A percentile compares a stretch with the other conserved stretches of the same genome.
phyloP scores from a whole-genome alignment of 2,329 filamentous ascomycete genomes.

The Neoarthrinium moseri region DNA sequence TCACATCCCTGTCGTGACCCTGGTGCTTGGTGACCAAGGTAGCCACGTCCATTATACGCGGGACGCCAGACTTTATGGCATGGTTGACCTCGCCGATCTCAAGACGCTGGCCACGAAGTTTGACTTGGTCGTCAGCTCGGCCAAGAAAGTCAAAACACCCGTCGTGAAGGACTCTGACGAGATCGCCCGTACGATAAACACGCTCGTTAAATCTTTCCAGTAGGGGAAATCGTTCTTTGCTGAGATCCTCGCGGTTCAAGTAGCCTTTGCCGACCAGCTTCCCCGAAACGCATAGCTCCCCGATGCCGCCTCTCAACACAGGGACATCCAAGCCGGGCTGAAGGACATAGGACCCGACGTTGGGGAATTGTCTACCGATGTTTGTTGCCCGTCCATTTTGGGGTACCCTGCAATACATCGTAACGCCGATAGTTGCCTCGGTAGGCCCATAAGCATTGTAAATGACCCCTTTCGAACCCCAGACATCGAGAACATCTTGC shows the following conservation, averaged over 20 bases:
- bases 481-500: slow-evolving; percentile 83
- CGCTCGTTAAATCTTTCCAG: slow-evolving; percentile 56
- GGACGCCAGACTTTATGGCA: slow-evolving; percentile 63
- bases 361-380: slow-evolving; percentile 83
- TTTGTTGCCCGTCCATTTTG: slow-evolving; percentile 78
- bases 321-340: slow-evolving; percentile 66
- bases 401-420: slow-evolving; percentile 82
- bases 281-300: slow-evolving; percentile 86
- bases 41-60: slow-evolving; percentile 64
- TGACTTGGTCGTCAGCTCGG: slow-evolving; percentile 87
- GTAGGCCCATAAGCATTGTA: slow-evolving; percentile 94
- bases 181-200: slow-evolving; percentile 85
- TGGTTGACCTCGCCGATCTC: slow-evolving; percentile 93
- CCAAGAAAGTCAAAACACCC: slow-evolving; percentile 85
- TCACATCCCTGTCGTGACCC: slow-evolving; percentile 73
- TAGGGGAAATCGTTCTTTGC: slow-evolving; percentile 70
- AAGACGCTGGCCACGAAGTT: slow-evolving; percentile 82
- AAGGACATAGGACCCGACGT: slow-evolving; percentile 82
- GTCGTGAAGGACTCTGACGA: slow-evolving; percentile 79
- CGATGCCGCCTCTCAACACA: slow-evolving; percentile 75
- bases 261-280: slow-evolving; percentile 89
- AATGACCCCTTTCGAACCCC: slow-evolving; percentile 78
- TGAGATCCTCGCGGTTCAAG: slow-evolving; percentile 76
- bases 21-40: slow-evolving; percentile 73
- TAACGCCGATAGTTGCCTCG: slow-evolving; percentile 89